Evolutionary conservation across 176 grass and related monocot genomes (phyloP).

Genomic region (Oryza rufipogon): DNA sequence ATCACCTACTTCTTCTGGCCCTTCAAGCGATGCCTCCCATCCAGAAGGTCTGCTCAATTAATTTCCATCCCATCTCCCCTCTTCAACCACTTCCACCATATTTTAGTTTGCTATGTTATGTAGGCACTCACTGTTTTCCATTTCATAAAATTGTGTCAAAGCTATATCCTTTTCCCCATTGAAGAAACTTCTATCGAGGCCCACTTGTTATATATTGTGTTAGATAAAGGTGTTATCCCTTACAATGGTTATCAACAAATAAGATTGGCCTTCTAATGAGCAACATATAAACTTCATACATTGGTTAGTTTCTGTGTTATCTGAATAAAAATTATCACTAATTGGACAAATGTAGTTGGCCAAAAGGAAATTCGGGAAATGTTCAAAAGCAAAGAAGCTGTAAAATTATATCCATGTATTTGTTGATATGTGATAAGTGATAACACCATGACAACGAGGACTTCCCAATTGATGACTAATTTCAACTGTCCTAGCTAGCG

Average conservation of each 20-base stretch:
- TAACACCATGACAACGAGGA: not conserved
- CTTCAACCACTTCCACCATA: slow-evolving; percentile 18
- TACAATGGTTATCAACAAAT: not conserved
- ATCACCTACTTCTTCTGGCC: slow-evolving; percentile 34
- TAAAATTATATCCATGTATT: not conserved
- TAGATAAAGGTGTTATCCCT: not conserved
- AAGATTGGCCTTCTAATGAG: not conserved
- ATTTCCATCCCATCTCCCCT: slow-evolving; percentile 6
- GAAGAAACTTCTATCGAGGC: not conserved
- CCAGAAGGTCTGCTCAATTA: slow-evolving; percentile 54
- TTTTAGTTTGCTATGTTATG: slow-evolving; percentile 7
- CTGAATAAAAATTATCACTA: not conserved
- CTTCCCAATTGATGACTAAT: not conserved
- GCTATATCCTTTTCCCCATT: not conserved
- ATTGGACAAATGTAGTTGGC: not conserved
- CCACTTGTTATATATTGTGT: not conserved
- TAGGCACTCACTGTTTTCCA: slow-evolving; percentile 6
- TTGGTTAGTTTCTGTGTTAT: slow-evolving; percentile 15
- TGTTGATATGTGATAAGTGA: not conserved
- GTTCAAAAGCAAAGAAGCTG: slow-evolving; percentile 9
- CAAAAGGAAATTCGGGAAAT: not conserved
- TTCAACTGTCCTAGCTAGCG: not conserved
- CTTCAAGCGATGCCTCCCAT: slow-evolving; percentile 27
- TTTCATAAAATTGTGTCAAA: slow-evolving; percentile 1
- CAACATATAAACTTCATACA: not conserved